phyloP scores from a whole-genome alignment of 331 rosid genomes.

The Acacia concinna region DNA sequence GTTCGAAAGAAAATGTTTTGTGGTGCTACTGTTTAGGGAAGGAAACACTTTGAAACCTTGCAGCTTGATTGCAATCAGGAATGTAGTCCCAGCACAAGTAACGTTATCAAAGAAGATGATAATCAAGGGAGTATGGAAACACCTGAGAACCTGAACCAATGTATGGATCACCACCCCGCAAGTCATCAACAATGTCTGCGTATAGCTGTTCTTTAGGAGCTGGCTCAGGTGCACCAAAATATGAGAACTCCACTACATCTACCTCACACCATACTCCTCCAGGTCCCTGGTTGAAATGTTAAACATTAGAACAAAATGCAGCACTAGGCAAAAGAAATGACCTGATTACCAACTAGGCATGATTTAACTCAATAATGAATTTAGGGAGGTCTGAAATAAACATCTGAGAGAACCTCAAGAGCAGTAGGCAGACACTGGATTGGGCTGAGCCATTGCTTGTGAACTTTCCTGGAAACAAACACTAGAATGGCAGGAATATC shows the following conservation, averaged over 20 bases:
- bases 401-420: conserved; percentile 62
- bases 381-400: conserved; percentile 30
- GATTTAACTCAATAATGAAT: neutral
- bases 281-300: conserved; percentile 74
- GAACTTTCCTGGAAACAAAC: conserved; percentile 96
- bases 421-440: conserved; percentile 97
- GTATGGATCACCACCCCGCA: conserved; percentile 89
- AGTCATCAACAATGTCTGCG: conserved; percentile 88
- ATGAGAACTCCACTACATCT: conserved; percentile 96
- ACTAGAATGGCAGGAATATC: conserved; percentile 97
- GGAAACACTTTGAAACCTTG: neutral
- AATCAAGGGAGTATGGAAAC: conserved; percentile 33
- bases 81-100: neutral
- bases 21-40: neutral
- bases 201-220: conserved; percentile 92
- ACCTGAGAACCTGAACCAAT: conserved; percentile 99
- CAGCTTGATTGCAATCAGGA: neutral
- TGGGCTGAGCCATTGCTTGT: conserved; percentile 98
- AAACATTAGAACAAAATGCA: conserved; percentile 19
- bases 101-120: neutral
- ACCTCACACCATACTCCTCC: conserved; percentile 99
- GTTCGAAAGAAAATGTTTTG: neutral
- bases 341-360: neutral
- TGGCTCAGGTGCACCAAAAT: conserved; percentile 98
- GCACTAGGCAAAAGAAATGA: conserved; percentile 12